Evolutionary conservation across 495 filamentous ascomycete genomes (phyloP).

Genomic region (Achaetomiella virescens): DNA sequence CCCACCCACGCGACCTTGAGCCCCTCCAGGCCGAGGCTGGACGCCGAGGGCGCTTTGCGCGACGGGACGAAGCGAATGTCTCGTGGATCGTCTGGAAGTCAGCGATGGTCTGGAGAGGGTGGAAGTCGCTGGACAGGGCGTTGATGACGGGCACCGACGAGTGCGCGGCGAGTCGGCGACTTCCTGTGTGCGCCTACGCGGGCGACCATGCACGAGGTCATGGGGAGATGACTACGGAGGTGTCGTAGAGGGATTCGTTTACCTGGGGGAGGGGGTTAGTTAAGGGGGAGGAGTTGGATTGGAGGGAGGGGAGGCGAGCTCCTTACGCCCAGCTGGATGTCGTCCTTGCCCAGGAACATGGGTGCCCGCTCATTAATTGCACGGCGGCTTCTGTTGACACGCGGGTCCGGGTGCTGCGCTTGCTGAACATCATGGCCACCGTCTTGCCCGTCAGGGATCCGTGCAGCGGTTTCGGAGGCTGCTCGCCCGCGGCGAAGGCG

Average conservation of each 20-base stretch:
- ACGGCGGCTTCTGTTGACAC: slow-evolving; percentile 89
- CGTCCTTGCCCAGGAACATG: slow-evolving; percentile 91
- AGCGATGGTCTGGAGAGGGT: slow-evolving; percentile 87
- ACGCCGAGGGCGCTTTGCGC: slow-evolving; percentile 18
- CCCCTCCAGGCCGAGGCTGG: slow-evolving; percentile 65
- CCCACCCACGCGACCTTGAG: slow-evolving; percentile 93
- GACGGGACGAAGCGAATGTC: slow-evolving; percentile 46
- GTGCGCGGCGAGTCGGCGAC: slow-evolving; percentile 68
- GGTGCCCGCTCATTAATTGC: slow-evolving; percentile 77
- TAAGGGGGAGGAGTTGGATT: background rate
- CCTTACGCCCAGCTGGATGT: slow-evolving; percentile 90
- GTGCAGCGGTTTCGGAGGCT: slow-evolving; percentile 46
- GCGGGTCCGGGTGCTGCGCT: slow-evolving; percentile 85
- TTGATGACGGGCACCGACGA: slow-evolving; percentile 91
- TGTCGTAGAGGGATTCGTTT: slow-evolving; percentile 89
- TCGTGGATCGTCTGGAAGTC: slow-evolving; percentile 91
- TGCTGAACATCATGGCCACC: slow-evolving; percentile 92
- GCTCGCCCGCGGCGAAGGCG: slow-evolving; percentile 41
- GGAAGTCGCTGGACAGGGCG: slow-evolving; percentile 79
- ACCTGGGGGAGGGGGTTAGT: slow-evolving; percentile 40
- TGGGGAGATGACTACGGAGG: slow-evolving; percentile 80
- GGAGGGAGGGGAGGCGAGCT: slow-evolving; percentile 3
- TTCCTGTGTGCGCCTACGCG: slow-evolving; percentile 79
- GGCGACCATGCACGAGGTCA: slow-evolving; percentile 86
- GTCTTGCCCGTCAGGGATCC: slow-evolving; percentile 59